A percentile compares a stretch with the other conserved stretches of the same genome.
Evolutionary conservation across 768 basidiomycete genomes (phyloP).

Genomic region (Boletus speciosus): DNA sequence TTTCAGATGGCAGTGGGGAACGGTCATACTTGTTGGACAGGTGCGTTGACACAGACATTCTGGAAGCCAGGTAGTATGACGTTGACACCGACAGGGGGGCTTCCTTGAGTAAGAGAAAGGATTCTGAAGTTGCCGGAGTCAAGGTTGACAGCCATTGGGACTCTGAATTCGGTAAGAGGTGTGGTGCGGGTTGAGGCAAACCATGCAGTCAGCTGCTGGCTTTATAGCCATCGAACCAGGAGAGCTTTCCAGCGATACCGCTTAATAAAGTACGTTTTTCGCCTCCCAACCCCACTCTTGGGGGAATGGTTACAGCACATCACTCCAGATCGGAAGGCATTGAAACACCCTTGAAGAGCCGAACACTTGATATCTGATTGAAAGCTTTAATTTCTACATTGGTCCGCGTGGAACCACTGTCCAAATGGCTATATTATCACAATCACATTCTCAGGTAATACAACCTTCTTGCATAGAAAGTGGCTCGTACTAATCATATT

Average conservation of each 20-base stretch:
- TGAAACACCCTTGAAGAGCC: too few relatives aligned
- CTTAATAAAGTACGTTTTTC: too few relatives aligned
- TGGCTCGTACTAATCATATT: neutral
- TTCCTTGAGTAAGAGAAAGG: neutral
- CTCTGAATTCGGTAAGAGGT: neutral
- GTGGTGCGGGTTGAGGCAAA: neutral
- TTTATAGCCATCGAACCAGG: neutral
- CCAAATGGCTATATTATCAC: neutral
- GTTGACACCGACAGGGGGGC: neutral
- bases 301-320: too few relatives aligned
- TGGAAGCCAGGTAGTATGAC: neutral
- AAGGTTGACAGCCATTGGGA: neutral
- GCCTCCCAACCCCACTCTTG: neutral
- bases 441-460: too few relatives aligned
- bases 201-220: too few relatives aligned
- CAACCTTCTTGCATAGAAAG: too few relatives aligned
- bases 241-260: too few relatives aligned
- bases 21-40: neutral
- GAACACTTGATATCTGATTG: too few relatives aligned
- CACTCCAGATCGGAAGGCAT: too few relatives aligned
- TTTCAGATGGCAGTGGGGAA: too few relatives aligned
- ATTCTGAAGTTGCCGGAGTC: neutral
- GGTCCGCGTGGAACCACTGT: neutral
- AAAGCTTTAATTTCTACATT: too few relatives aligned
- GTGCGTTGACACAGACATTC: neutral